Evolutionary conservation across 2,329 filamentous ascomycete species (phyloP).

Genomic region (Xylaria polymorpha): DNA sequence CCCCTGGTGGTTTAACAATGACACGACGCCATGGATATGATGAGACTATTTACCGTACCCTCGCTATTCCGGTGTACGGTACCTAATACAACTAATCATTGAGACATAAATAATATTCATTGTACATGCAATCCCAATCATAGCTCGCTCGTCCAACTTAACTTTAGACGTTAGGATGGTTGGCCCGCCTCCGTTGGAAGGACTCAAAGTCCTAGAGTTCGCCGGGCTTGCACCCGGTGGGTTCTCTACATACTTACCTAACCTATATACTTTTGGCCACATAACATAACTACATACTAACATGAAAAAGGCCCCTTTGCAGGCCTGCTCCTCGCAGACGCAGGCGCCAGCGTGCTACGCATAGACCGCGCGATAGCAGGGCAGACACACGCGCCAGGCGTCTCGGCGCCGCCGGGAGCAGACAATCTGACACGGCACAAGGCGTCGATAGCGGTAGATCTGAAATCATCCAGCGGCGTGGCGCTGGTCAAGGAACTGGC

Average conservation of each 20-base stretch:
- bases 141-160: neutral
- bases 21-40: neutral
- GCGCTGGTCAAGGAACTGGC: slow-evolving; percentile 75
- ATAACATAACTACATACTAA: neutral
- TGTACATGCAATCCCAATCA: neutral
- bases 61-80: neutral
- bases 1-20: neutral
- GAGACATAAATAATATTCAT: neutral
- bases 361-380: slow-evolving; percentile 74
- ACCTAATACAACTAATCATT: neutral
- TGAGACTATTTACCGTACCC: neutral
- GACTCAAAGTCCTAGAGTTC: slow-evolving; percentile 69
- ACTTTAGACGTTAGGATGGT: slow-evolving; percentile 49
- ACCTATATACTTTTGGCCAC: too few species aligned
- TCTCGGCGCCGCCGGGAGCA: slow-evolving; percentile 57
- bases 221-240: slow-evolving; percentile 72
- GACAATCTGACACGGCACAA: slow-evolving; percentile 87
- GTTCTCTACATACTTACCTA: slow-evolving; percentile 15
- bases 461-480: slow-evolving; percentile 74
- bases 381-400: slow-evolving; percentile 53
- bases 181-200: slow-evolving; percentile 57
- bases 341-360: slow-evolving; percentile 87
- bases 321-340: slow-evolving; percentile 88
- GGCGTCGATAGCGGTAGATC: slow-evolving; percentile 80
- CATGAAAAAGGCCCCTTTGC: slow-evolving; percentile 78